Percentiles rank a stretch among this genome's conserved stretches.
These are phyloP conservation scores for Epithemia pelagica DNA, from an alignment of 108 stramenopile genomes.

Conservation along the genomic window DNA sequence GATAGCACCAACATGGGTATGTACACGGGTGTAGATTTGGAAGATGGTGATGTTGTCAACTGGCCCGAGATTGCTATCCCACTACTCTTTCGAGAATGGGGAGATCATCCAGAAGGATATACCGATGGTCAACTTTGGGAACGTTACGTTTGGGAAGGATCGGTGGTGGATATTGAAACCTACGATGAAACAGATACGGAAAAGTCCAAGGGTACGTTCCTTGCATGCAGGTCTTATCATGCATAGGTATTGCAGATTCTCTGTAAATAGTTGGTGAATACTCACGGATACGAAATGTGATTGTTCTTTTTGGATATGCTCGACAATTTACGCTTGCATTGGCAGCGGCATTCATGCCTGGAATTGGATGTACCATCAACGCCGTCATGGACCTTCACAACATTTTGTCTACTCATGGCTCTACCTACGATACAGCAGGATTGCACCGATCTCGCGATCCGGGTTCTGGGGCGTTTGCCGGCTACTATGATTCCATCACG, in stretches of 20 bases:
- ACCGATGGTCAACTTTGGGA: constrained; percentile 46
- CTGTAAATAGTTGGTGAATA: neutral
- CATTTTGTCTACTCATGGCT: constrained; percentile 27
- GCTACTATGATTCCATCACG: constrained; percentile 41
- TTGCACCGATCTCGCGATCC: constrained; percentile 42
- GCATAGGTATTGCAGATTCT: neutral
- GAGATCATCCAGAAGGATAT: constrained; percentile 16
- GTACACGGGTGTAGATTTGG: constrained; percentile 32
- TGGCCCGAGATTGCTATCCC: constrained; percentile 51
- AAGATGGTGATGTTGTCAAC: constrained; percentile 13
- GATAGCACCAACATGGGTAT: constrained; percentile 38
- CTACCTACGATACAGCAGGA: constrained; percentile 39
- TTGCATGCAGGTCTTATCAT: too few species aligned
- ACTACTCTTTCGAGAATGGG: constrained; percentile 36
- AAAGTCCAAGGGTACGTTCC: neutral
- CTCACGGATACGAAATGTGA: too few species aligned
- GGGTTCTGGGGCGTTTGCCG: constrained; percentile 59
- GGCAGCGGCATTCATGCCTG: constrained; percentile 37
- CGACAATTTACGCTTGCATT: constrained; percentile 12
- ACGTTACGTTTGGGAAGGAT: constrained; percentile 48
- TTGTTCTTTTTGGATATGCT: too few species aligned
- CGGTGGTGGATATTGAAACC: constrained; percentile 27
- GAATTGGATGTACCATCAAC: constrained; percentile 53
- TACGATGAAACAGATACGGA: constrained; percentile 7
- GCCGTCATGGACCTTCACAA: constrained; percentile 38